Evolutionary conservation across 176 grass and related monocot species (phyloP).

Genomic region (Lolium perenne): DNA sequence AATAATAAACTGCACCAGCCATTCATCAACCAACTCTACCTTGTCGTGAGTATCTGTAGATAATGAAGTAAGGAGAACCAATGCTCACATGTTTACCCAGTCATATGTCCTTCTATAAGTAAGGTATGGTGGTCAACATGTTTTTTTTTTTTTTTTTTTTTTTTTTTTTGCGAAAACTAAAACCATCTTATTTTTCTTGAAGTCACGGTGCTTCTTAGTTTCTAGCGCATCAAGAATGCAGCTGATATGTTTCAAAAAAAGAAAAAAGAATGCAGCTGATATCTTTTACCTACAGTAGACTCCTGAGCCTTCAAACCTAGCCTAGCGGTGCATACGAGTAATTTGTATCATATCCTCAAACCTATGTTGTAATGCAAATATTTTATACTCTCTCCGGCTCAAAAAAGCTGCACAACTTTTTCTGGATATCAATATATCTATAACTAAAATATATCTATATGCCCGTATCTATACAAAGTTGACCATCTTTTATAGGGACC

Average conservation of each 20-base stretch:
- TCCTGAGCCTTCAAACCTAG: too few relatives aligned
- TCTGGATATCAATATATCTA: too few relatives aligned
- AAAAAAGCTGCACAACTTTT: too few relatives aligned
- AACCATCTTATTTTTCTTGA: not conserved
- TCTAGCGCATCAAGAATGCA: not conserved
- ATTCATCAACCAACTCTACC: not conserved
- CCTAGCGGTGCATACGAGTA: too few relatives aligned
- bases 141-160: not conserved
- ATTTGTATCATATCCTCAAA: too few relatives aligned
- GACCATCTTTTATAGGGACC: too few relatives aligned
- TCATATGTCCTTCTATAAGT: not conserved
- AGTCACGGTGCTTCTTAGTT: not conserved
- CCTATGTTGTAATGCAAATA: too few relatives aligned
- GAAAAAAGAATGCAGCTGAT: not conserved
- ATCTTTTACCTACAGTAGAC: not conserved
- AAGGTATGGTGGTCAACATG: not conserved
- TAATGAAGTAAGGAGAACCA: not conserved
- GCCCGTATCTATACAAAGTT: too few relatives aligned
- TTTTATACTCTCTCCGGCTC: too few relatives aligned
- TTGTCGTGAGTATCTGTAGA: not conserved
- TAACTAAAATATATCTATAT: too few relatives aligned
- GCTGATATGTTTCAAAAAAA: too few relatives aligned
- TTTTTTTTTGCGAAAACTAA: not conserved
- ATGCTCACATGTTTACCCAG: not conserved
- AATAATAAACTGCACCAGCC: not conserved